Base-by-base conservation (phyloP, 2,329 filamentous ascomycete species). In the Phialocephala sp. region DNA sequence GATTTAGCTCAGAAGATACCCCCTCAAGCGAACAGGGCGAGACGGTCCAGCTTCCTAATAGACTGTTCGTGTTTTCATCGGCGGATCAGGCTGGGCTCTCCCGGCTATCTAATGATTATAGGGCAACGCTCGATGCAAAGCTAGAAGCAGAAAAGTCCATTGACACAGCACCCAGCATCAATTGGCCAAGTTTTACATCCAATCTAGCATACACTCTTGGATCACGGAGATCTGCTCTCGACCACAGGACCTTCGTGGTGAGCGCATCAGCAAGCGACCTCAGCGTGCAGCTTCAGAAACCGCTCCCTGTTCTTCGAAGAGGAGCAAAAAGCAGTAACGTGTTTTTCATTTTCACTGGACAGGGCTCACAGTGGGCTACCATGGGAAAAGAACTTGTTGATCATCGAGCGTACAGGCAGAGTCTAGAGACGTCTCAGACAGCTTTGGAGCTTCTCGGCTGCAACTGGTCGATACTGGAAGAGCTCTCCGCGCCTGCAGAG, bases 261-360 rank as follows among this genome's bases (percentile, higher is more conserved):
- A 9, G 18, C 52, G 61, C 8, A 41, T 65, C n/a, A 11, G 20
- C 24, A n/a, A 81, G 79, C 66, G 73, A 50, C 47, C 24, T 50
- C 59, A 32, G 22, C 20, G 41, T 15, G 39, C 27, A 22, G 18
- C 59, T 57, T 27, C 37, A 15, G 8, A 55, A 32, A 24, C 39
- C n/a, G 22, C 64, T 54, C 4, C 43, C 18, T 22, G 35, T 43
- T 11, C 36, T 54, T 20, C 58, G 59, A 39, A 36, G 45, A 54
- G 35, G 27, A 6, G 57, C 57, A 8, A 59, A 59, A 27, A 59
- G 14, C 27, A 61, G 39, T 12, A 47, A 57, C 6, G 8, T 55
- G 2, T 56, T 50, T n/a, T 70, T 45, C 32, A 56, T 70, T 1
- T 72, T 72, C 36, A 70, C 68, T 5, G 70, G 70, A 6, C 71